Percentiles rank a stretch among this genome's conserved stretches.
Evolutionary conservation across 345 rosid genomes (phyloP).

Genomic region (Carallia pectinifolia): DNA sequence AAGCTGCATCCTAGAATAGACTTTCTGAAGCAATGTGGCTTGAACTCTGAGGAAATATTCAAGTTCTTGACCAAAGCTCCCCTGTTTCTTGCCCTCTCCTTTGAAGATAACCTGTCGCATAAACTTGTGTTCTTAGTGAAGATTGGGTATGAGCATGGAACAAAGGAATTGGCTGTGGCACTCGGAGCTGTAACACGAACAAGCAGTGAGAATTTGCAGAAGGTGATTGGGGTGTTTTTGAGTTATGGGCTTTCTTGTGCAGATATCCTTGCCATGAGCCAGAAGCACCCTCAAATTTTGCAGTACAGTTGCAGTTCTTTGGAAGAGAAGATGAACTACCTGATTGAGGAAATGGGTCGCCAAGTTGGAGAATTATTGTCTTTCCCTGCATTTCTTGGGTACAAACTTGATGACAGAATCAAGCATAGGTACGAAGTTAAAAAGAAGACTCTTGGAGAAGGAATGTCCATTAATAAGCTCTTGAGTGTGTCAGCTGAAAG

Average conservation of each 20-base stretch:
- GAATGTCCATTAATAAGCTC: conserved; percentile 70
- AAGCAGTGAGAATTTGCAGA: conserved; percentile 72
- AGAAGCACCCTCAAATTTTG: conserved; percentile 75
- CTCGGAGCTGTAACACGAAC: conserved; percentile 79
- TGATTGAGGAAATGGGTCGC: conserved; percentile 70
- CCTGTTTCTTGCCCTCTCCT: conserved; percentile 61
- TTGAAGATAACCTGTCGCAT: conserved; percentile 45
- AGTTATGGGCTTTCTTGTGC: conserved; percentile 53
- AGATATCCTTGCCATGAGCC: conserved; percentile 67
- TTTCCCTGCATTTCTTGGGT: conserved; percentile 82
- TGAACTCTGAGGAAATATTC: conserved; percentile 57
- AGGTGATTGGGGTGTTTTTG: conserved; percentile 59
- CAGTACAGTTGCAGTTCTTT: conserved; percentile 57
- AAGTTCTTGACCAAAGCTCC: conserved; percentile 75
- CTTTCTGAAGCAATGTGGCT: conserved; percentile 67
- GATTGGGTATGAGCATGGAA: conserved; percentile 56
- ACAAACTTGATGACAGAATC: conserved; percentile 76
- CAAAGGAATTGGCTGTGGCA: conserved; percentile 58
- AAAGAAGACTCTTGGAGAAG: conserved; percentile 49
- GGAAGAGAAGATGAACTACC: conserved; percentile 70
- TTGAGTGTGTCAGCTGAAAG: conserved; percentile 55
- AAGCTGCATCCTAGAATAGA: conserved; percentile 59
- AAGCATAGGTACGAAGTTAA: conserved; percentile 66
- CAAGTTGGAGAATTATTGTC: conserved; percentile 66
- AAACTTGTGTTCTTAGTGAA: conserved; percentile 71